phyloP scores from a whole-genome alignment of 495 filamentous ascomycete species.

The Penicillium simplicissimum region DNA sequence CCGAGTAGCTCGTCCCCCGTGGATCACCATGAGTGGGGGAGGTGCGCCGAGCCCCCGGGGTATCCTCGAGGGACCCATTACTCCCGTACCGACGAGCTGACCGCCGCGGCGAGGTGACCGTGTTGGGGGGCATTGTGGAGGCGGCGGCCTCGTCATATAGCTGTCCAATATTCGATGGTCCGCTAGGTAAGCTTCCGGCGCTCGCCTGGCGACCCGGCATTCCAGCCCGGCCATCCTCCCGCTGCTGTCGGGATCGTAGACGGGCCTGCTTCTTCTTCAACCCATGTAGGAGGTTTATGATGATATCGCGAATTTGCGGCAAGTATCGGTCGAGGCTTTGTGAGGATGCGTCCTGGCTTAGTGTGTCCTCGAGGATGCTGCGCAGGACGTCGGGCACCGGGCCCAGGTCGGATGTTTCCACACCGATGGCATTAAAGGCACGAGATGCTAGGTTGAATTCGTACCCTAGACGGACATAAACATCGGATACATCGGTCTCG shows the following conservation, averaged over 20 bases:
- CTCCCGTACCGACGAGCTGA: constrained; percentile 53
- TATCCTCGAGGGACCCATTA: constrained; percentile 49
- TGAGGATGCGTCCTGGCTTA: constrained; percentile 93
- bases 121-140: constrained; percentile 21
- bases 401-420: constrained; percentile 89
- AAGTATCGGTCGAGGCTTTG: constrained; percentile 90
- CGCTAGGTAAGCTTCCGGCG: constrained; percentile 63
- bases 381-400: constrained; percentile 91
- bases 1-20: constrained; percentile 36
- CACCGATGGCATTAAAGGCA: constrained; percentile 92
- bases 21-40: constrained; percentile 33
- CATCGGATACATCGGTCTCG: constrained; percentile 93
- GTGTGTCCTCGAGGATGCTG: constrained; percentile 88
- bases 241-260: constrained; percentile 74
- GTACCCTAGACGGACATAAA: constrained; percentile 95
- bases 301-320: constrained; percentile 93
- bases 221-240: constrained; percentile 56
- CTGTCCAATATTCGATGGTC: constrained; percentile 61
- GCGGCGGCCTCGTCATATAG: constrained; percentile 62
- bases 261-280: constrained; percentile 95
- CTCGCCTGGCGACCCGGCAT: constrained; percentile 62
- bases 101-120: constrained; percentile 34
- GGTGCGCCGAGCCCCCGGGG: constrained; percentile 45
- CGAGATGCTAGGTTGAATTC: constrained; percentile 99
- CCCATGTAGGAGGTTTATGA: constrained; percentile 94